A percentile compares a stretch with the other conserved stretches of the same genome.
phyloP scores from a whole-genome alignment of 164 flowering plant species.

The Dillenia suffruticosa region DNA sequence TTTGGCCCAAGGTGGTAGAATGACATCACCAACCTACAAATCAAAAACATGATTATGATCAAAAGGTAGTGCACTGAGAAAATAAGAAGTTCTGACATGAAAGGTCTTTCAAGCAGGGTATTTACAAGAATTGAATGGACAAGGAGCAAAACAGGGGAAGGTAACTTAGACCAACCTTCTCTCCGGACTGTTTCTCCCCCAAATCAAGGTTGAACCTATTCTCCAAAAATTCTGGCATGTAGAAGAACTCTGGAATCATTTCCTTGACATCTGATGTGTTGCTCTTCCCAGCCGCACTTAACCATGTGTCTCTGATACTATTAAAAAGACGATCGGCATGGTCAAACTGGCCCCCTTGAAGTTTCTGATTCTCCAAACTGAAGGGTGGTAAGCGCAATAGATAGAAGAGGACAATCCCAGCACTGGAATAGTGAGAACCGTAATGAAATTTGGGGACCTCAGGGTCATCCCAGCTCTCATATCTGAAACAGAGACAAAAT shows the following conservation, averaged over 20 bases:
- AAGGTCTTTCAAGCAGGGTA: neutral
- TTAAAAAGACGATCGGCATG: conserved; percentile 99
- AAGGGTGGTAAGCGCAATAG: conserved; percentile 95
- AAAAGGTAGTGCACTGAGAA: neutral
- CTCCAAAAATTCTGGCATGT: conserved; percentile 95
- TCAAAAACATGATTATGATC: neutral
- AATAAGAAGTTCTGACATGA: neutral
- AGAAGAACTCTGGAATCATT: conserved; percentile 95
- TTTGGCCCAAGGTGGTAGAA: conserved; percentile 97
- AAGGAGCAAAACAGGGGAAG: neutral
- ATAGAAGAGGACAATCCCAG: conserved; percentile 98
- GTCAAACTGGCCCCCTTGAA: conserved; percentile 99
- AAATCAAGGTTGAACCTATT: conserved; percentile 82
- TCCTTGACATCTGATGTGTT: conserved; percentile 99
- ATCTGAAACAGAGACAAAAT: conserved; percentile 39
- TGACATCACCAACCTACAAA: conserved; percentile 82
- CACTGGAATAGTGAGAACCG: conserved; percentile 99
- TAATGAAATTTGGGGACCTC: conserved; percentile 99
- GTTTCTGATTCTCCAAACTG: conserved; percentile 90
- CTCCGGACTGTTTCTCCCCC: conserved; percentile 99
- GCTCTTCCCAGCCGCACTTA: conserved; percentile 96
- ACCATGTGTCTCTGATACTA: conserved; percentile 90
- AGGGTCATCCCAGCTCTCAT: conserved; percentile 99
- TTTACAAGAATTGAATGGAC: neutral
- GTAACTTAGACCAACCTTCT: conserved; percentile 60